A percentile compares a stretch with the other conserved stretches of the same genome.
Conservation (phyloP, 1,284 basidiomycete species). For the Trichosporon inkin region DNA sequence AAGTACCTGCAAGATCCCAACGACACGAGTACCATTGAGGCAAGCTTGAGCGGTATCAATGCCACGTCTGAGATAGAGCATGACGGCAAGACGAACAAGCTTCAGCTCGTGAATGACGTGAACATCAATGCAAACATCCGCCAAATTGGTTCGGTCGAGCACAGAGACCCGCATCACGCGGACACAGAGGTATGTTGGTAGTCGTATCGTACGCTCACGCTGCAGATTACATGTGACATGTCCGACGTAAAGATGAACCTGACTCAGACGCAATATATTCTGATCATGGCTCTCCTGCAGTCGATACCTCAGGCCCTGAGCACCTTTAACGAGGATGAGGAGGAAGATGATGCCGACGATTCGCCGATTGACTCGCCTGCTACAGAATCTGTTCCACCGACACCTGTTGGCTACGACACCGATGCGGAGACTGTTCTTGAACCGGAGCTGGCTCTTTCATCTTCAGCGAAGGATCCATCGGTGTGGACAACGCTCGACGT, state of each 20-base stretch:
- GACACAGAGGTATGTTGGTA: constrained; percentile 62
- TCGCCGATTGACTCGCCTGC: constrained; percentile 17
- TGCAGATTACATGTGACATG: constrained; percentile 56
- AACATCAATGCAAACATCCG: constrained; percentile 68
- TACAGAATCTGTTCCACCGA: constrained; percentile 19
- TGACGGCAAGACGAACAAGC: constrained; percentile 54
- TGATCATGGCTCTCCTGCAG: constrained; percentile 67
- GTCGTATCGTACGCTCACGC: constrained; percentile 13
- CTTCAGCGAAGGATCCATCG: constrained; percentile 23
- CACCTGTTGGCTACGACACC: constrained; percentile 7
- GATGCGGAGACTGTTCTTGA: constrained; percentile 49
- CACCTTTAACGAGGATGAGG: constrained; percentile 45
- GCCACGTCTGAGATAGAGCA: constrained; percentile 66
- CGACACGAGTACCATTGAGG: constrained; percentile 61
- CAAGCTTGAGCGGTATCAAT: constrained; percentile 80
- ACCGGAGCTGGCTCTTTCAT: constrained; percentile 53
- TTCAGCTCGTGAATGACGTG: constrained; percentile 93
- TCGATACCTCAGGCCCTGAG: constrained; percentile 68
- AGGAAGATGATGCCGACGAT: constrained; percentile 23
- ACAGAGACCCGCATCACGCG: constrained; percentile 57
- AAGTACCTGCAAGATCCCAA: constrained; percentile 59
- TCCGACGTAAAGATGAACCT: constrained; percentile 87
- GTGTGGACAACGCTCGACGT: constrained; percentile 70
- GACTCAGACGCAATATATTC: constrained; percentile 83
- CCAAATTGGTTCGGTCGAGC: constrained; percentile 53